A percentile compares a stretch with the other conserved stretches of the same genome.
These are phyloP conservation scores for Phytophthora sojae DNA, from an alignment of 352 stramenopile species.

Conservation along the genomic window DNA sequence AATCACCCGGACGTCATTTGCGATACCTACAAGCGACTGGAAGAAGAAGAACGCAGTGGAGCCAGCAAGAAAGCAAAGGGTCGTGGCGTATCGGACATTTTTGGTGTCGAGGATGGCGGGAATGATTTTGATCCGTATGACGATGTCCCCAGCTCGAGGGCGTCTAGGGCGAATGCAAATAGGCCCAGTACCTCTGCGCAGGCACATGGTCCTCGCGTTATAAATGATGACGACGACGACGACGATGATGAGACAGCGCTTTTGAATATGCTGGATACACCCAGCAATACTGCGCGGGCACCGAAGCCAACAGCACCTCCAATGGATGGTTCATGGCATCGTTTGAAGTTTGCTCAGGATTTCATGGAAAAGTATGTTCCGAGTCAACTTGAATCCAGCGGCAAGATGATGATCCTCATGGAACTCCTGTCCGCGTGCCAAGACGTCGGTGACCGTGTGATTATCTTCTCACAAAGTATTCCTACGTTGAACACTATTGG, in stretches of 20 bases:
- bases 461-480: slow-evolving; percentile 92
- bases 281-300: neutral
- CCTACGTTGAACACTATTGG: slow-evolving; percentile 85
- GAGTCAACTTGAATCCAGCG: slow-evolving; percentile 69
- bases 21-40: slow-evolving; percentile 69
- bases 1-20: slow-evolving; percentile 89
- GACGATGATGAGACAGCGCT: slow-evolving; percentile 54
- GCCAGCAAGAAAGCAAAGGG: slow-evolving; percentile 44
- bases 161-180: neutral
- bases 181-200: slow-evolving; percentile 1
- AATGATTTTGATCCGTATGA: slow-evolving; percentile 60
- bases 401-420: slow-evolving; percentile 91
- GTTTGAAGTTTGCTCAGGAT: slow-evolving; percentile 72
- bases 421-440: slow-evolving; percentile 77
- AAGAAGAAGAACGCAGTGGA: slow-evolving; percentile 59
- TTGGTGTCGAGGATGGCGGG: slow-evolving; percentile 59
- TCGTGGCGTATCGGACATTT: slow-evolving; percentile 34
- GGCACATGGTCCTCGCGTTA: slow-evolving; percentile 6
- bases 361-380: slow-evolving; percentile 71
- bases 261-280: slow-evolving; percentile 46
- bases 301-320: slow-evolving; percentile 10
- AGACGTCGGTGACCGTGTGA: slow-evolving; percentile 81
- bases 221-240: slow-evolving; percentile 30
- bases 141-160: slow-evolving; percentile 11
- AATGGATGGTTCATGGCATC: slow-evolving; percentile 40